Evolutionary conservation across 192 early-diverging fungal genomes (phyloP).

Genomic region (Backusella morwellensis): DNA sequence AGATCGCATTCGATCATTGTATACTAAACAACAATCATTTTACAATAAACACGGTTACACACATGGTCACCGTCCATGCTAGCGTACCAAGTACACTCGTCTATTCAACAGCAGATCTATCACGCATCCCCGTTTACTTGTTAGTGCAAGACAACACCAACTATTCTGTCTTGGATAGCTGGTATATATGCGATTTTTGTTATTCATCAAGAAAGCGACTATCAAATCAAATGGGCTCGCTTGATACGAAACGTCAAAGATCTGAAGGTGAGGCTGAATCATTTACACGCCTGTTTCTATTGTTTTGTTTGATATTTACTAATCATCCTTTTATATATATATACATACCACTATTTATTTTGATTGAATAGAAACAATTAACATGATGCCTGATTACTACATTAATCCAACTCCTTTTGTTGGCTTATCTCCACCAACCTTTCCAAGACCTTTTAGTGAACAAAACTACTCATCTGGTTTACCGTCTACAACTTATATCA

Average conservation of each 20-base stretch:
- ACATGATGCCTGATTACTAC: slow-evolving; percentile 13
- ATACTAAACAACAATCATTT: slow-evolving; percentile 38
- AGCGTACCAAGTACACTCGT: slow-evolving; percentile 35
- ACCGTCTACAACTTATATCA: not conserved
- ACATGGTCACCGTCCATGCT: slow-evolving; percentile 38
- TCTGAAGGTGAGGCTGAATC: slow-evolving; percentile 1
- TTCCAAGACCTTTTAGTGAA: not conserved
- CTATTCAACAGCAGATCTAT: slow-evolving; percentile 37
- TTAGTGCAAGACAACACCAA: slow-evolving; percentile 34
- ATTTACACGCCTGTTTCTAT: not conserved
- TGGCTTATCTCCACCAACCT: not conserved
- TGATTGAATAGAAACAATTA: not conserved
- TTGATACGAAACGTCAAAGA: slow-evolving; percentile 8
- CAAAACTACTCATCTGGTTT: not conserved
- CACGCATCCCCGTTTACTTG: slow-evolving; percentile 39
- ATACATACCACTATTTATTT: not conserved
- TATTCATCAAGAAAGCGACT: slow-evolving; percentile 25
- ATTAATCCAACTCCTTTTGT: not conserved
- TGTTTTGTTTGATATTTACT: slow-evolving; percentile 8
- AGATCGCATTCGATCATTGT: slow-evolving; percentile 44
- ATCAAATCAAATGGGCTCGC: not conserved
- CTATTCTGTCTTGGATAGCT: slow-evolving; percentile 34
- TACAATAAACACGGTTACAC: slow-evolving; percentile 16
- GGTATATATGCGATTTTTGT: slow-evolving; percentile 43
- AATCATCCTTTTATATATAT: not conserved